Evolutionary conservation across 108 stramenopile genomes (phyloP), one percentile per base, ranked within the genome.

Genomic region (Cafeteria roenbergensis): DNA sequence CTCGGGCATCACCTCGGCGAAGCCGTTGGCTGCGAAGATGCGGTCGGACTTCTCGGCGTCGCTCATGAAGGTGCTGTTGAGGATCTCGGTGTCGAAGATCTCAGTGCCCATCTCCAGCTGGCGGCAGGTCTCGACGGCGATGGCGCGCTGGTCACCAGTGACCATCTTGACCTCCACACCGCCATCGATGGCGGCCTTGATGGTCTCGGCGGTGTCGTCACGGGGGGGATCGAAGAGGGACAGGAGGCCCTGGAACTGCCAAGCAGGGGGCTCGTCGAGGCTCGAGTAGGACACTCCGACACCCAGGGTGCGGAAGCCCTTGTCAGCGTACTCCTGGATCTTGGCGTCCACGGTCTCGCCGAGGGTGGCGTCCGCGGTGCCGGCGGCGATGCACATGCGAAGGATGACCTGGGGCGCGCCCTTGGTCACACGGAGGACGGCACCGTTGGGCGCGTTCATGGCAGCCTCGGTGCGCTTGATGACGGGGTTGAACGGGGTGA

Each of bases 111-210:
- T 77, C 21, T 73, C 78, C 54, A 87, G 71, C 36, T 64, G 54
- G 58, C 64, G 55, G 34, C 85, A 86, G 28, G 87, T 87, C 56
- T 90, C 76, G 38, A 65, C 62, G 32, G 86, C 89, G 74, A 90
- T 86, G 52, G 78, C 53, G 28, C 77, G 50, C 67, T 90, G 89
- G 64, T 90, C 89, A 38, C 89, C 89, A 26, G 88, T 87, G 70
- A 87, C 79, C 87, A 90, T 88, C 69, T 90, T 90, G 33, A 90
- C 89, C 30, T 71, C 65, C 30, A 90, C 79, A 54, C 85, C 85
- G 62, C 71, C 63, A 28, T 68, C 63, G 53, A 68, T 36, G 51
- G 80, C 80, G 35, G 74, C 65, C 50, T 60, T 29, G 64, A 90
- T 83, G 21, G 87, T 87, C 51, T 75, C 69, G 53, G 75, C 78